Conservation (phyloP, 2,329 filamentous ascomycete genomes). For the Diaporthe eres region DNA sequence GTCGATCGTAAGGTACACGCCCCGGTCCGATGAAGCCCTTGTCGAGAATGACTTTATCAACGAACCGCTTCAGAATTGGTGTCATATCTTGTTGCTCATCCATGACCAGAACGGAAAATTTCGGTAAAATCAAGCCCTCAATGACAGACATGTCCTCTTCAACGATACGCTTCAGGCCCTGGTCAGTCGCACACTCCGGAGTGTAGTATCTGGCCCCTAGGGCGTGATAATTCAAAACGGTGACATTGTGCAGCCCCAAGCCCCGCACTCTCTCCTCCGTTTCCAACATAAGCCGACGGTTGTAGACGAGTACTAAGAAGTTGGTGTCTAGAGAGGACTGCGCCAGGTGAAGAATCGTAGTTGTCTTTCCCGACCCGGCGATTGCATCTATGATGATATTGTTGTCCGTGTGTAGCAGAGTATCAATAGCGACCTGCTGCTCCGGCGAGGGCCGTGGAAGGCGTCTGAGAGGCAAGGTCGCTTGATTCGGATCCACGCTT, state of each 20-base stretch:
- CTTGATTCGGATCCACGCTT: background rate
- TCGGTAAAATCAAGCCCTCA: slow-evolving; percentile 21
- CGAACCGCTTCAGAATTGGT: slow-evolving; percentile 38
- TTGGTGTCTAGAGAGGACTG: slow-evolving; percentile 21
- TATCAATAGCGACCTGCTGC: slow-evolving; percentile 38
- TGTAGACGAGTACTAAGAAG: slow-evolving; percentile 40
- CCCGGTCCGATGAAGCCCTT: background rate
- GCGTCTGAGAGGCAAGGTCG: background rate
- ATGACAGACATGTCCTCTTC: slow-evolving; percentile 37
- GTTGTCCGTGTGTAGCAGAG: slow-evolving; percentile 22
- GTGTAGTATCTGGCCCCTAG: slow-evolving; percentile 37
- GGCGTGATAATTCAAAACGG: slow-evolving; percentile 38
- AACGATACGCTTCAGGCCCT: slow-evolving; percentile 39
- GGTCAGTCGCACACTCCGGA: slow-evolving; percentile 37
- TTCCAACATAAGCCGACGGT: slow-evolving; percentile 38
- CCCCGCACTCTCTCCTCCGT: slow-evolving; percentile 35
- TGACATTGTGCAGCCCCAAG: slow-evolving; percentile 34
- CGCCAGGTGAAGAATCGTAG: slow-evolving; percentile 38
- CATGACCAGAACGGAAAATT: slow-evolving; percentile 39
- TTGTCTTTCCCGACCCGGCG: slow-evolving; percentile 40
- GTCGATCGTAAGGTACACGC: background rate
- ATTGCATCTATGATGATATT: slow-evolving; percentile 39
- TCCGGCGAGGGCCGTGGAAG: slow-evolving; percentile 36
- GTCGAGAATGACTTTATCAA: slow-evolving; percentile 40
- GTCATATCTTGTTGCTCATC: slow-evolving; percentile 42